Conservation (phyloP, 345 rosid species). For the Gossypium turneri region DNA sequence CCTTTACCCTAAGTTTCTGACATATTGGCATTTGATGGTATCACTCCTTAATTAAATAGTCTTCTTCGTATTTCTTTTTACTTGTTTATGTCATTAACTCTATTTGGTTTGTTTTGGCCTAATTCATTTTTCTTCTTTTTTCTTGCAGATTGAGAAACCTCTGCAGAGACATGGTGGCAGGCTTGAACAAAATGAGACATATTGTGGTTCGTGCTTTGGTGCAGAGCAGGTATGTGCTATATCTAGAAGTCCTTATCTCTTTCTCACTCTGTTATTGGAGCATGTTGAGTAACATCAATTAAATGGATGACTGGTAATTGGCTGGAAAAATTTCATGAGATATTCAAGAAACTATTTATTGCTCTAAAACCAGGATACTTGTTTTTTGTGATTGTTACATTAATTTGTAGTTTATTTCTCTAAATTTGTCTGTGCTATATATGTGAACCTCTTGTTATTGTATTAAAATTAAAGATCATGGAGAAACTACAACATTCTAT, state of each 20-base stretch:
- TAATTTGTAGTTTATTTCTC: background rate
- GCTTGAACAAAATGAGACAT: slow-evolving; percentile 59
- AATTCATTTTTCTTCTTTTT: background rate
- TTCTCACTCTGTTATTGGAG: background rate
- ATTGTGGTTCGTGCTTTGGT: slow-evolving; percentile 68
- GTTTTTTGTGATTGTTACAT: background rate
- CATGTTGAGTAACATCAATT: background rate
- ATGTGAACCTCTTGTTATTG: background rate
- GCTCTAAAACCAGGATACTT: too few relatives aligned
- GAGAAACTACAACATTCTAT: background rate
- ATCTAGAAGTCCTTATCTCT: background rate
- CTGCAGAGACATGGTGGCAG: slow-evolving; percentile 69
- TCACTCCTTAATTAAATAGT: background rate
- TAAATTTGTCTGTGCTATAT: background rate
- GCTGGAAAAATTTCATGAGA: background rate
- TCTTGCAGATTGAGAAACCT: slow-evolving; percentile 50
- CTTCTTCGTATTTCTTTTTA: background rate
- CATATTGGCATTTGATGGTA: slow-evolving; percentile 12
- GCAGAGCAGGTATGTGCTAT: slow-evolving; percentile 44
- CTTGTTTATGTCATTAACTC: background rate
- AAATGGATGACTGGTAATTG: background rate
- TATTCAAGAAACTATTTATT: background rate
- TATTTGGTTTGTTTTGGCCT: background rate
- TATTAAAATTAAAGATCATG: background rate
- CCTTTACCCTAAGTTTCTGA: background rate